These are phyloP conservation scores for Venturia oleaginea DNA, from an alignment of 2,329 filamentous ascomycete species.

Conservation along the genomic window DNA sequence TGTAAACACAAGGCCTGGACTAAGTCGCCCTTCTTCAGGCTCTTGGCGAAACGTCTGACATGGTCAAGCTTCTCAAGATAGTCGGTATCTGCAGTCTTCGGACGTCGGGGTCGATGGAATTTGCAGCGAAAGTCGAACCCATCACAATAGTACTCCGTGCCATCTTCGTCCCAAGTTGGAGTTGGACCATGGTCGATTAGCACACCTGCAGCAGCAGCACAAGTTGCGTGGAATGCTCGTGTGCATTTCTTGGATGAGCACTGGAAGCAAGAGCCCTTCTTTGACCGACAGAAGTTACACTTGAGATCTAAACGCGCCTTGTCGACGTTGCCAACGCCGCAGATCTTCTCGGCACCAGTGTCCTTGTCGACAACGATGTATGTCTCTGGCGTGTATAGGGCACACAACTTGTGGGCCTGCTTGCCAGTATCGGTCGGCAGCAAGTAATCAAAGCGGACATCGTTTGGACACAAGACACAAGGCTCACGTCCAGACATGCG, in stretches of 20 bases:
- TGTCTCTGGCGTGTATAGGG: constrained; percentile 84
- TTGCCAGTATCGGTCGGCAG: constrained; percentile 80
- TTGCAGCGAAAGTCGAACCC: constrained; percentile 91
- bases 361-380: constrained; percentile 58
- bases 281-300: constrained; percentile 89
- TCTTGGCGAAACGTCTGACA: constrained; percentile 58
- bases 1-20: constrained; percentile 79
- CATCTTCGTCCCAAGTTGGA: constrained; percentile 80
- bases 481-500: constrained; percentile 65
- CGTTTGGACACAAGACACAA: constrained; percentile 87
- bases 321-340: constrained; percentile 70
- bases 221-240: constrained; percentile 88
- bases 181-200: constrained; percentile 82
- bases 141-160: constrained; percentile 83
- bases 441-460: constrained; percentile 72
- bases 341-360: constrained; percentile 60
- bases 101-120: constrained; percentile 82
- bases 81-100: constrained; percentile 59
- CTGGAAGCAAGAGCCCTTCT: constrained; percentile 92
- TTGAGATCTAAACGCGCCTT: constrained; percentile 85
- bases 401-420: constrained; percentile 81
- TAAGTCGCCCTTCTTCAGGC: constrained; percentile 62
- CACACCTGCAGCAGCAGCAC: constrained; percentile 83
- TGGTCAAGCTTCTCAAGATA: constrained; percentile 60
- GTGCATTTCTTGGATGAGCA: constrained; percentile 93